Evolutionary conservation across 257 asterid species (phyloP), one percentile per base, ranked within the genome.

Genomic region (Solanum virginianum): DNA sequence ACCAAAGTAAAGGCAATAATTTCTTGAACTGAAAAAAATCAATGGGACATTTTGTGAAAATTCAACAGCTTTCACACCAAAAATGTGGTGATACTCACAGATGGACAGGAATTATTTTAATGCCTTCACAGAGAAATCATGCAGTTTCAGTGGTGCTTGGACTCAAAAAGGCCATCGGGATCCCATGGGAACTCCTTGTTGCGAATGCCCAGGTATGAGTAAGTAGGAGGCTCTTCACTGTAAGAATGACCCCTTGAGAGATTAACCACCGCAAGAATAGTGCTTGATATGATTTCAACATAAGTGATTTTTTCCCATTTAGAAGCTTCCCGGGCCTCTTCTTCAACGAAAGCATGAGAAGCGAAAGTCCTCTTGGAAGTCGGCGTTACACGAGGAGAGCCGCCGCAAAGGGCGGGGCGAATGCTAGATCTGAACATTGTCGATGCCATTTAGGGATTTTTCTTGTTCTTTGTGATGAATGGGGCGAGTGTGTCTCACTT

Each of bases 101-200:
- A 16, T 79, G 83, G 66, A 79, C 18, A 51, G 83, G 16, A 79
- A 79, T 79, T 79, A 54, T 79, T 53, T 53, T 26, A 53, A 29
- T 32, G 49, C 29, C 66, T 54, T 79, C 66, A 53, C 66, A 29
- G 49, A 54, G 17, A 79, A 79, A 79, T 66, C 83, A 32, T 10
- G 17, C 63, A 29, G 66, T 29, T 51, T 83, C 71, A 83, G 75
- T 89, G 88, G 71, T 89, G 83, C 91, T 92, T 93, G 39, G 6
- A 29, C 92, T 94, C 98, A 74, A 94, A 94, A 51, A 94, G 93
- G 45, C 97, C 98, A 91, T 93, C 97, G n/a, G 97, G 97, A 89
- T 97, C 97, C 98, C 97, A 94, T 55, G 97, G 98, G 84, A 92
- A 94, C 89, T 94, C 98, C 92, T 94, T 93, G 87, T 90, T 94